Evolutionary conservation across 2,329 filamentous ascomycete species (phyloP).

Genomic region (Pezizomycotina sp.): DNA sequence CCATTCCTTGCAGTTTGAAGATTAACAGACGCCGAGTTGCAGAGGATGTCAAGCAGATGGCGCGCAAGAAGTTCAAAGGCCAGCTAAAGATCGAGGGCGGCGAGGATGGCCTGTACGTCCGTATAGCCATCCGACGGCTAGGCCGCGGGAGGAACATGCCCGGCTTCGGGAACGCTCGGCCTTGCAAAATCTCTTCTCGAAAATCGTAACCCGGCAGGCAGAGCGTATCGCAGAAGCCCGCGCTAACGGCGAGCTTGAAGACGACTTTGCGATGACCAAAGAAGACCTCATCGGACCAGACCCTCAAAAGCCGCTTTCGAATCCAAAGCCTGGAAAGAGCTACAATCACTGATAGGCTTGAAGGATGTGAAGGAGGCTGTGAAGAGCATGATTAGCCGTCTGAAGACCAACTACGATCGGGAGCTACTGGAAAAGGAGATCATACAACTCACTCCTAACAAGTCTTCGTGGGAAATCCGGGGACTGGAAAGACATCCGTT

Average conservation of each 20-base stretch:
- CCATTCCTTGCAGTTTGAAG: slow-evolving; percentile 46
- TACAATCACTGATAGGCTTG: slow-evolving; percentile 45
- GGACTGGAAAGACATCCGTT: slow-evolving; percentile 61
- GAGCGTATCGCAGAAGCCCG: slow-evolving; percentile 38
- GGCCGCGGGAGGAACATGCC: slow-evolving; percentile 45
- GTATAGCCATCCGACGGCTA: slow-evolving; percentile 45
- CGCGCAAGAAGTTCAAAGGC: slow-evolving; percentile 39
- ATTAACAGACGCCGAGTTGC: slow-evolving; percentile 53
- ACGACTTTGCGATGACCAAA: slow-evolving; percentile 45
- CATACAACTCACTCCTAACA: slow-evolving; percentile 47
- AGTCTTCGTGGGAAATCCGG: slow-evolving; percentile 56
- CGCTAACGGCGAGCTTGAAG: slow-evolving; percentile 29
- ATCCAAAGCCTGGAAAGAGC: slow-evolving; percentile 39
- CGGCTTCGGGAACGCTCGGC: slow-evolving; percentile 60
- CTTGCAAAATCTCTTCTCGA: slow-evolving; percentile 44
- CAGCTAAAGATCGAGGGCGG: slow-evolving; percentile 46
- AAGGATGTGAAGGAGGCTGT: slow-evolving; percentile 46
- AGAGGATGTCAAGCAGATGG: slow-evolving; percentile 41
- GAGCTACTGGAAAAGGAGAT: slow-evolving; percentile 46
- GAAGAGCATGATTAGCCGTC: slow-evolving; percentile 40
- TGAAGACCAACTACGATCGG: slow-evolving; percentile 47
- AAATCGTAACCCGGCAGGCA: slow-evolving; percentile 43
- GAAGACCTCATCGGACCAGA: slow-evolving; percentile 58
- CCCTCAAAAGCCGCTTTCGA: slow-evolving; percentile 37
- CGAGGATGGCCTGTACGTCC: slow-evolving; percentile 42